phyloP scores from a whole-genome alignment of 768 basidiomycete species.

The Macrolepiota fuliginosa region DNA sequence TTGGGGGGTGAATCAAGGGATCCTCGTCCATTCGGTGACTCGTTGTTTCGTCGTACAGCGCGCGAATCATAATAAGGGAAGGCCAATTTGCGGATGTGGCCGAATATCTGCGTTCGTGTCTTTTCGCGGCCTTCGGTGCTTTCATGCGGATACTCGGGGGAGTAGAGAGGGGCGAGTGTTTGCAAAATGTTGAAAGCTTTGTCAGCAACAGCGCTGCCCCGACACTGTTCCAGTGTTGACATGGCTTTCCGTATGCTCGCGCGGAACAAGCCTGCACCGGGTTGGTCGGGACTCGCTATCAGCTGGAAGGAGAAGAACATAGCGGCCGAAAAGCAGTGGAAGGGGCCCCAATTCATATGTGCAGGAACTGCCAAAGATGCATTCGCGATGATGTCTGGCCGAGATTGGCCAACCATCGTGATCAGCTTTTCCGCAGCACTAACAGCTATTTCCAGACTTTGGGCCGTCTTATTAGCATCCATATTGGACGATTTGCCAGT shows the following conservation, averaged over 20 bases:
- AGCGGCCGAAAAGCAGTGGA: constrained; percentile 82
- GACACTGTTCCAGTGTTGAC: constrained; percentile 60
- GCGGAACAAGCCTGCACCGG: constrained; percentile 74
- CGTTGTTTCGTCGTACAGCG: constrained; percentile 46
- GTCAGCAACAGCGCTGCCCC: constrained; percentile 67
- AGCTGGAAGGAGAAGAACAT: constrained; percentile 94
- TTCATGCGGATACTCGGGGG: constrained; percentile 55
- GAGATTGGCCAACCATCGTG: constrained; percentile 71
- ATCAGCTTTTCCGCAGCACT: constrained; percentile 77
- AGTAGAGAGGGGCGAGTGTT: constrained; percentile 72
- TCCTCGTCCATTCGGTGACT: constrained; percentile 48
- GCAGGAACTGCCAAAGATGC: constrained; percentile 71
- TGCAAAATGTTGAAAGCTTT: constrained; percentile 71
- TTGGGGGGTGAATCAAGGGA: constrained; percentile 53
- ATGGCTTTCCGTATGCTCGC: constrained; percentile 71
- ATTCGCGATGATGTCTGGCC: constrained; percentile 72
- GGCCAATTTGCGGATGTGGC: constrained; percentile 70
- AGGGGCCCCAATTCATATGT: constrained; percentile 82
- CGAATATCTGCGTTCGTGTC: constrained; percentile 57
- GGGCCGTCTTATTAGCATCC: constrained; percentile 44
- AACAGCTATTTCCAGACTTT: constrained; percentile 73
- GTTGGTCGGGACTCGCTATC: constrained; percentile 76
- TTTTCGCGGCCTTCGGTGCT: constrained; percentile 52
- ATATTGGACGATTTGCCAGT: constrained; percentile 25
- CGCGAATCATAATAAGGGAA: constrained; percentile 79